phyloP scores from a whole-genome alignment of 2,329 filamentous ascomycete genomes.

The Nigrospora sphaerica region DNA sequence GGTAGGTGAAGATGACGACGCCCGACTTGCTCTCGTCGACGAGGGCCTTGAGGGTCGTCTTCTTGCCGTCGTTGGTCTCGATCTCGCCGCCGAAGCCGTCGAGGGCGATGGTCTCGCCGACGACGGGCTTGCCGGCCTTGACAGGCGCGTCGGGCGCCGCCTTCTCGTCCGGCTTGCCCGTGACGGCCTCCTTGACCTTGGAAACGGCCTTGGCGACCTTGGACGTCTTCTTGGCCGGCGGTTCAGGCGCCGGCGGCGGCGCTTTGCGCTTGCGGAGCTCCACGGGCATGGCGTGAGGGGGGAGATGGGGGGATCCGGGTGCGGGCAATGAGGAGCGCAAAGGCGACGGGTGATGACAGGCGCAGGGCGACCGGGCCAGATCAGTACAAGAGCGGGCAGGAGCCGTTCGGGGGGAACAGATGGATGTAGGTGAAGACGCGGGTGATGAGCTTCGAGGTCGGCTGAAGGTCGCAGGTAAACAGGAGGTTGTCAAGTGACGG shows the following conservation, averaged over 20 bases:
- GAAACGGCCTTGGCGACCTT: conserved; percentile 27
- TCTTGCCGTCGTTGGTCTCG: conserved; percentile 76
- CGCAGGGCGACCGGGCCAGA: conserved; percentile 8
- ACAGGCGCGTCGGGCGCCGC: conserved; percentile 8
- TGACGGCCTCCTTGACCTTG: conserved; percentile 29
- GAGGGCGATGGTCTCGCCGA: conserved; percentile 49
- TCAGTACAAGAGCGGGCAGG: conserved; percentile 5
- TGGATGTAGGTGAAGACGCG: conserved; percentile 11
- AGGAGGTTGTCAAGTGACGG: conserved; percentile 17
- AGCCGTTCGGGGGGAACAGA: conserved; percentile 8
- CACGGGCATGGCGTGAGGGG: conserved; percentile 27
- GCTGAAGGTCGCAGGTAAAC: conserved; percentile 18
- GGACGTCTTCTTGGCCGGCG: conserved; percentile 34
- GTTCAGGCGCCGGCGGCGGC: conserved; percentile 28
- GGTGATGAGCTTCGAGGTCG: conserved; percentile 15
- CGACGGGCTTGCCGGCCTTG: conserved; percentile 35
- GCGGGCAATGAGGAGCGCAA: conserved; percentile 2
- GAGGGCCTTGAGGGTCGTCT: conserved; percentile 72
- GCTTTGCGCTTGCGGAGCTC: conserved; percentile 39
- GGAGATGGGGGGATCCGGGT: conserved; percentile 4
- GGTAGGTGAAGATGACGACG: conserved; percentile 91
- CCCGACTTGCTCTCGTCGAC: conserved; percentile 78
- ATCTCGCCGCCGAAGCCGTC: conserved; percentile 63
- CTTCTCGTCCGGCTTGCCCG: conserved; percentile 18
- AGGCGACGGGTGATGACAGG: conserved; percentile 8